Evolutionary conservation across 2,329 filamentous ascomycete genomes (phyloP).

Genomic region (Fusarium sp.): DNA sequence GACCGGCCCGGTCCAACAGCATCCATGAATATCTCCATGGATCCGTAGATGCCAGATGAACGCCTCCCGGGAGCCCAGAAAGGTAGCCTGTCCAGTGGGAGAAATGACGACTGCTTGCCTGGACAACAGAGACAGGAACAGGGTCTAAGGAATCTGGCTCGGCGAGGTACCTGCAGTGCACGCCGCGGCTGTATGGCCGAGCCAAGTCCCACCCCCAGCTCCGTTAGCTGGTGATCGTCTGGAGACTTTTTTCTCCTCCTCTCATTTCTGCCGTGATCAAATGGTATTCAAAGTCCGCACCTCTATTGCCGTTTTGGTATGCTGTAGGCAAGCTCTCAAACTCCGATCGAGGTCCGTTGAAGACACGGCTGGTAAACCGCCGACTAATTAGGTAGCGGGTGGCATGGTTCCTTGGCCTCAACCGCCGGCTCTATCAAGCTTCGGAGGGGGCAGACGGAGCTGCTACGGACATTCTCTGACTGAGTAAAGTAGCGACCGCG

Average conservation of each 20-base stretch:
- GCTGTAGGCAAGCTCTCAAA: constrained; percentile 25
- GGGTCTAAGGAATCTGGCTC: constrained; percentile 10
- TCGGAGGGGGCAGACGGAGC: not conserved
- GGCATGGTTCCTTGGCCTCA: constrained; percentile 20
- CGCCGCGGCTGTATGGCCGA: constrained; percentile 20
- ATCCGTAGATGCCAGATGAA: constrained; percentile 40
- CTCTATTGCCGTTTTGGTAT: constrained; percentile 7
- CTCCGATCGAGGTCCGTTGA: constrained; percentile 38
- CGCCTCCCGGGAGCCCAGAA: constrained; percentile 10
- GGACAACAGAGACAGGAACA: constrained; percentile 15
- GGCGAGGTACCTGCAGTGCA: constrained; percentile 28
- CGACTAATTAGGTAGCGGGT: constrained; percentile 14
- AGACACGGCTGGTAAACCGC: constrained; percentile 32
- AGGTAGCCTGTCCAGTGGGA: not conserved
- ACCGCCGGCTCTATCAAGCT: not conserved
- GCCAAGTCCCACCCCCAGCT: constrained; percentile 35
- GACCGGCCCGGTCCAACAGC: constrained; percentile 41
- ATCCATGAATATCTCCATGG: constrained; percentile 27
- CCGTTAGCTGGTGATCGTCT: constrained; percentile 26
- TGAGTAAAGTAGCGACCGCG: constrained; percentile 9
- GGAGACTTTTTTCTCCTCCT: constrained; percentile 1
- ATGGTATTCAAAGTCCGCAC: constrained; percentile 11
- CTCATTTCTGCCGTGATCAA: constrained; percentile 8
- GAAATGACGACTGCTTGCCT: constrained; percentile 10
- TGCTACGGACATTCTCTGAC: constrained; percentile 10